Percentiles rank a stretch among this genome's conserved stretches.
Conservation (phyloP, 2,329 filamentous ascomycete species). For the Pseudogymnoascus sp. region DNA sequence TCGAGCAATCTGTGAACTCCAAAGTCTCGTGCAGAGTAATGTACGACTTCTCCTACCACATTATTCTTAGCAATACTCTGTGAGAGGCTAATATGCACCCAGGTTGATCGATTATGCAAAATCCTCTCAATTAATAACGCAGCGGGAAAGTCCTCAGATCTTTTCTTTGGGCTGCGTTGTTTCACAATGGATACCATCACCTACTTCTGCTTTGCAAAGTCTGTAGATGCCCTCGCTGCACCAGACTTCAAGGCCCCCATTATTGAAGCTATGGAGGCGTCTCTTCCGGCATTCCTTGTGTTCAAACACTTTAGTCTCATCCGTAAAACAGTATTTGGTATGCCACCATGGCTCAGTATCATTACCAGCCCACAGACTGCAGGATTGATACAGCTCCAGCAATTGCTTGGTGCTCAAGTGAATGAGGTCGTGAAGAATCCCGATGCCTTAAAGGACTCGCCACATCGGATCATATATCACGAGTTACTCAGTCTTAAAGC, state of each 20-base stretch:
- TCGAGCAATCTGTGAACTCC: conserved; percentile 29
- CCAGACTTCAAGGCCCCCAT: conserved; percentile 35
- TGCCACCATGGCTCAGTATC: conserved; percentile 21
- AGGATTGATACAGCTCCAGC: conserved; percentile 17
- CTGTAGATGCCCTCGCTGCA: conserved; percentile 31
- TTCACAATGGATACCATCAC: conserved; percentile 33
- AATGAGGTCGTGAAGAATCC: conserved; percentile 15
- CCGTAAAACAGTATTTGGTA: conserved; percentile 18
- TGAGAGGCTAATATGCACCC: conserved; percentile 1
- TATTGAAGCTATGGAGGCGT: conserved; percentile 33
- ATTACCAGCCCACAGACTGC: conserved; percentile 19
- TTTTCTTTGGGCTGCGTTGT: conserved; percentile 29
- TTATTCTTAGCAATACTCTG: not conserved
- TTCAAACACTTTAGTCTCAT: conserved; percentile 33
- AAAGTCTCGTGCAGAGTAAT: conserved; percentile 31
- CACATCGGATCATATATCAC: conserved; percentile 31
- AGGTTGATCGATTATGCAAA: conserved; percentile 27
- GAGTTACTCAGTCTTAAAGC: conserved; percentile 26
- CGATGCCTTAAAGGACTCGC: conserved; percentile 21
- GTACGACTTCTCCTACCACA: conserved; percentile 14
- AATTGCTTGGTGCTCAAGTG: conserved; percentile 18
- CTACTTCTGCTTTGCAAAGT: conserved; percentile 34
- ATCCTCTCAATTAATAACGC: conserved; percentile 24
- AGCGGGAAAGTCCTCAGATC: conserved; percentile 22
- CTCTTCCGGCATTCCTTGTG: conserved; percentile 27